A percentile compares a stretch with the other conserved stretches of the same genome.
phyloP scores from a whole-genome alignment of 306 rosid species.

The Rosa persica region DNA sequence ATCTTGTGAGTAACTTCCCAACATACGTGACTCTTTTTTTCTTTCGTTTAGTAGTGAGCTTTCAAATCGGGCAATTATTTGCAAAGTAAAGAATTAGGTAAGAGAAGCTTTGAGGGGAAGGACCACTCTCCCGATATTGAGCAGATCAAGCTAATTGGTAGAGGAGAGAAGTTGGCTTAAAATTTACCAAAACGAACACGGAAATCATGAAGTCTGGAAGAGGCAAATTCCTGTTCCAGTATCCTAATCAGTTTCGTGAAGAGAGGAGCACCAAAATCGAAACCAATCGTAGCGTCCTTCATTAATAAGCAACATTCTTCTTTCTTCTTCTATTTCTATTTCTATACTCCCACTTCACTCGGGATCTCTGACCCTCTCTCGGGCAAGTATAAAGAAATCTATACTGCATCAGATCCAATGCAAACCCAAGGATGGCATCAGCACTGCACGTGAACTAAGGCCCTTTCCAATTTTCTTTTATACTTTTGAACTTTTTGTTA shows the following conservation, averaged over 20 bases:
- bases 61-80: background rate
- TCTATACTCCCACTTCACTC: background rate
- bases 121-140: background rate
- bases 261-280: slow-evolving; percentile 27
- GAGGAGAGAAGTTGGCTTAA: background rate
- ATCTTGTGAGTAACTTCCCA: too few relatives aligned
- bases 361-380: background rate
- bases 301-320: slow-evolving; percentile 50
- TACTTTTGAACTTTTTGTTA: background rate
- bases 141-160: background rate
- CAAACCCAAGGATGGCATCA: slow-evolving; percentile 21
- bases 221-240: slow-evolving; percentile 27
- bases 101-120: background rate
- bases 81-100: background rate
- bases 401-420: slow-evolving; percentile 70
- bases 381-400: background rate
- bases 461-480: slow-evolving; percentile 15
- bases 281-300: slow-evolving; percentile 18
- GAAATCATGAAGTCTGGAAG: slow-evolving; percentile 25
- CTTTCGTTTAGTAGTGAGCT: background rate
- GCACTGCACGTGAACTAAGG: slow-evolving; percentile 52
- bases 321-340: background rate
- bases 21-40: background rate
- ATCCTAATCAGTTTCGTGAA: slow-evolving; percentile 22
- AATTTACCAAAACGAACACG: slow-evolving; percentile 6